Evolutionary conservation across 139 green algal genomes (phyloP).

Genomic region (Chlorella sp.): DNA sequence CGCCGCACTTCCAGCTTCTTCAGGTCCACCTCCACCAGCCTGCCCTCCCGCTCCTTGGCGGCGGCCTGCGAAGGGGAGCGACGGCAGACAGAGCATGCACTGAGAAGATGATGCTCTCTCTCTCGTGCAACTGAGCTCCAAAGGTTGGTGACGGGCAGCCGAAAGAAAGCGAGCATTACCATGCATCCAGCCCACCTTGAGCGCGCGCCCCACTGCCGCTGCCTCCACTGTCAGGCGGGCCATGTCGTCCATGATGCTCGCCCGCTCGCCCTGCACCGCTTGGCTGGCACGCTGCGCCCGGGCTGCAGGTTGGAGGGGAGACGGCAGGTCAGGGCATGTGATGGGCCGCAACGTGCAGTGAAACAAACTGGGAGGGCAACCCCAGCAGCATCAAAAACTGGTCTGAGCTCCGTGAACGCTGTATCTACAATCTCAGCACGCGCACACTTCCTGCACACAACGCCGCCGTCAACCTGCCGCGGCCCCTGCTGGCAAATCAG

Average conservation of each 20-base stretch:
- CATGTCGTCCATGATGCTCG: constrained; percentile 65
- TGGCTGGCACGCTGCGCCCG: constrained; percentile 3
- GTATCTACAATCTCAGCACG: no score
- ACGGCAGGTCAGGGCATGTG: background rate
- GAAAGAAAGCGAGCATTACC: no score
- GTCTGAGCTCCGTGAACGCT: no score
- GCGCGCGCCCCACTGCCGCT: constrained; percentile 58
- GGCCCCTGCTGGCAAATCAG: no score
- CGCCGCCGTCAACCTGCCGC: background rate
- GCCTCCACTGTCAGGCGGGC: constrained; percentile 75
- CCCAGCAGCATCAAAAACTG: no score
- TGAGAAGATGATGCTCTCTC: no score
- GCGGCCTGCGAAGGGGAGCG: background rate
- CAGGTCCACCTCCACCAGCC: constrained; percentile 87
- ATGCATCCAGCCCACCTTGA: no score
- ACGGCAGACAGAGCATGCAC: no score
- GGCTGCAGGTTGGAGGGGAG: background rate
- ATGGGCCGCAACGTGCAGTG: background rate
- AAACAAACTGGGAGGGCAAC: no score
- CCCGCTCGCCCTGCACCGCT: background rate
- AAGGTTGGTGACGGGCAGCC: no score
- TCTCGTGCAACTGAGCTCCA: no score
- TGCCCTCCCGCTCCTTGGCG: constrained; percentile 74
- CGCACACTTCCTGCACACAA: background rate
- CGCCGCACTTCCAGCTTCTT: constrained; percentile 80